Evolutionary conservation across 1,139 yeast genomes (phyloP), one percentile per base, ranked within the genome.

Genomic region (Pichia sp.): DNA sequence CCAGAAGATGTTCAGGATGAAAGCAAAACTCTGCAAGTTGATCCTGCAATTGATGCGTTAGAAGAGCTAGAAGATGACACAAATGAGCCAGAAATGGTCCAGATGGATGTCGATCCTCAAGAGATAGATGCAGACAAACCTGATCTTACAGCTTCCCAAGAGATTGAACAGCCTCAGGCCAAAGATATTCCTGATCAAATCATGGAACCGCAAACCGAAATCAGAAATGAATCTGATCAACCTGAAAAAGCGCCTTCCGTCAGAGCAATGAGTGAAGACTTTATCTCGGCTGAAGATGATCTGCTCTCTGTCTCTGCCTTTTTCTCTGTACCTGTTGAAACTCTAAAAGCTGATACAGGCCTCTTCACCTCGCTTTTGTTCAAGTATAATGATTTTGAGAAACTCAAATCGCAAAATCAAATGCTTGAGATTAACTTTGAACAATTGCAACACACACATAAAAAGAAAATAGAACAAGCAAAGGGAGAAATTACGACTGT

Each of bases 351-450:
- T 2, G 54, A 59, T 27, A 38, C 43, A 2, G 46, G 39, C 0
- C 37, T 66, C 0, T 37, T 70, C 4, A 54, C 56, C 5, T 62
- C 62, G 18, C 51, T 80, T 18, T 59, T 64, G 5, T 53, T 58
- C 3, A 69, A 68, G 41, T 63, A 79, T 2, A 51, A 63, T 3
- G 76, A 74, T 40, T 62, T 63, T 43, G 70, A 74, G 32, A 66
- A 66, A 3, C 41, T 77, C 26, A 62, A 66, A 39, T 69, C 83
- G 1, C 75, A 74, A 43, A 64, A 67, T 32, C 56, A 74, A 16
- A 60, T 74, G 17, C 53, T 72, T 22, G 72, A 73, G 49, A 66
- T 77, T 18, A 67, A 69, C 35, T 60, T 66, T 36, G 86, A 79
- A 49, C 83, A 74, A 47, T 46, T 64, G 6, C 59, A 64, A 22